Evolutionary conservation across 2,329 filamentous ascomycete genomes (phyloP).

Genomic region (Ophiognomonia clavigignenti-juglandacearum): DNA sequence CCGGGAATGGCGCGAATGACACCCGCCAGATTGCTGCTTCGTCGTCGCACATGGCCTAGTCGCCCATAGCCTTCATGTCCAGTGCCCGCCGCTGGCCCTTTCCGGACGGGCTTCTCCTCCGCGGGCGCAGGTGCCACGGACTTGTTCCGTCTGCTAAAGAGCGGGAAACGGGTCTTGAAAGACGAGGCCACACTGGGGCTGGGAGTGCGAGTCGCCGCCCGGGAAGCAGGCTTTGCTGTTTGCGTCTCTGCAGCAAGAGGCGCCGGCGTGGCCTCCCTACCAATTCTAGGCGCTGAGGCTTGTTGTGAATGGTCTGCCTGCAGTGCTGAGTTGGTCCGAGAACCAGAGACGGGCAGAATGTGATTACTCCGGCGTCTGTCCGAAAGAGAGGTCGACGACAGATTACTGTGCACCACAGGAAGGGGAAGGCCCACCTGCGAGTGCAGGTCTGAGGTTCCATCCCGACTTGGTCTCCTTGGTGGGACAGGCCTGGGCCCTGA

Average conservation of each 20-base stretch:
- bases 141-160: constrained; percentile 73
- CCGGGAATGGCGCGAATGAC: constrained; percentile 38
- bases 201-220: constrained; percentile 37
- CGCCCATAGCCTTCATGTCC: constrained; percentile 83
- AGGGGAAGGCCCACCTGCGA: constrained; percentile 46
- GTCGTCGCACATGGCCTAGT: constrained; percentile 55
- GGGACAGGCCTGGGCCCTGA: constrained; percentile 32
- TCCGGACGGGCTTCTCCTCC: constrained; percentile 55
- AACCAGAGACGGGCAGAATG: not conserved
- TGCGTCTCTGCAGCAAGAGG: constrained; percentile 17
- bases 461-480: constrained; percentile 61
- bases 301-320: constrained; percentile 25
- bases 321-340: constrained; percentile 28
- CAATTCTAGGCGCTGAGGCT: constrained; percentile 24
- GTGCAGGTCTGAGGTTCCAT: constrained; percentile 60
- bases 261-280: constrained; percentile 31
- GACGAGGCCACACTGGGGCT: constrained; percentile 51
- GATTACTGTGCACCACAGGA: constrained; percentile 59
- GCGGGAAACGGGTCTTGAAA: constrained; percentile 63
- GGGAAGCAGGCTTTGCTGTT: constrained; percentile 23
- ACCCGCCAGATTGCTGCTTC: constrained; percentile 56
- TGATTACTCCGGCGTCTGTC: constrained; percentile 41
- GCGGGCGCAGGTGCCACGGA: constrained; percentile 45
- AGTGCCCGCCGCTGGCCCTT: constrained; percentile 86
- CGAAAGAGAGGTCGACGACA: constrained; percentile 43